Evolutionary conservation across 2,329 filamentous ascomycete genomes (phyloP), one percentile per base, ranked within the genome.

Genomic region (Elsinoe necatrix): DNA sequence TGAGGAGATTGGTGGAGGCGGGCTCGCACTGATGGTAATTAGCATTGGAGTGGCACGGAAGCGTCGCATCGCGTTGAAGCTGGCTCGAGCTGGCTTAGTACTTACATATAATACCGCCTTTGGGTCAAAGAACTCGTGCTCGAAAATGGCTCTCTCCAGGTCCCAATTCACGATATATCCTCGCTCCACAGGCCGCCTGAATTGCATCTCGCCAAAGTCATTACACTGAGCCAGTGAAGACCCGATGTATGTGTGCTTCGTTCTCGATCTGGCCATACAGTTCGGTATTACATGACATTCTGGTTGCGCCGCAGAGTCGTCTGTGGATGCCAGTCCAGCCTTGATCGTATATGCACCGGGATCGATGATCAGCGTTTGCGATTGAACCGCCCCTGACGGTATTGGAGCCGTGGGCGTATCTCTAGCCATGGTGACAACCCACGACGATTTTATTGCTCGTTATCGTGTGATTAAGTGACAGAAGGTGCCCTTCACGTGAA

Each of bases 131-230:
- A 97, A 87, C 59, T 91, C 85, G 63, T 85, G 83, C 66, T 96
- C 90, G 93, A 93, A 98, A 54, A 98, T 89, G 66, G 93, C 91
- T 71, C 89, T 92, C 74, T 98, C 83, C 0, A 87, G 85, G 71
- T 98, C 93, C 93, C 93, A 98, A 67, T 92, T 96, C 60, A 97
- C 91, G 51, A 97, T 78, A 67, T 88, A 97, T 6, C 93, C 93
- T 71, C 91, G 95, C 71, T 98, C 93, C 1, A 97, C 87, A 0
- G 93, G 93, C 0, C 92, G 79, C 1, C 92, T 82, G 66, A 96
- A 95, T 7, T 82, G 80, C 18, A 95, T 82, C 69, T 96, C 92
- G 62, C 90, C 89, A 74, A 89, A 95, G 67, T 98, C 92, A 61
- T 80, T 84, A 70, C 92, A 95, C 58, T 82, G 79, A 7, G 84